phyloP scores from a whole-genome alignment of 176 grass and related monocot species.

The Triticum urartu region DNA sequence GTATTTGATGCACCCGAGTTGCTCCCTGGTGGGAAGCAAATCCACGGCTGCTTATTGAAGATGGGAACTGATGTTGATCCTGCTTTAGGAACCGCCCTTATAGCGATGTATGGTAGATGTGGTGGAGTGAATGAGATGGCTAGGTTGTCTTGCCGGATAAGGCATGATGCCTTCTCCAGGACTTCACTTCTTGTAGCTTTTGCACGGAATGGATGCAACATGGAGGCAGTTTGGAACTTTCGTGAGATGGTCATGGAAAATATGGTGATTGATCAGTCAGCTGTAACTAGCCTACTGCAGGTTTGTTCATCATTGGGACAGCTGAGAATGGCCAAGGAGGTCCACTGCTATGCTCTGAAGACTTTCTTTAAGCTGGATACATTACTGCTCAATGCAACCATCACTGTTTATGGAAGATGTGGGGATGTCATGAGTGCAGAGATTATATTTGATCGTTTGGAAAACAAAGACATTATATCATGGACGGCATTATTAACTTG shows the following conservation, averaged over 20 bases:
- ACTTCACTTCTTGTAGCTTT: constrained; percentile 55
- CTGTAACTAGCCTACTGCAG: constrained; percentile 51
- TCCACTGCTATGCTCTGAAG: constrained; percentile 61
- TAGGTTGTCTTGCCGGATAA: constrained; percentile 45
- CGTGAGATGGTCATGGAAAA: constrained; percentile 44
- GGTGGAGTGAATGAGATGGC: constrained; percentile 50
- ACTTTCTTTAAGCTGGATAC: constrained; percentile 42
- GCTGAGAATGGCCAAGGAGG: constrained; percentile 44
- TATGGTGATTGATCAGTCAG: constrained; percentile 38
- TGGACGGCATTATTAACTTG: constrained; percentile 70
- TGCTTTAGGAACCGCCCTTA: constrained; percentile 47
- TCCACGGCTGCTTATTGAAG: constrained; percentile 69
- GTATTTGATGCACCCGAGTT: constrained; percentile 38
- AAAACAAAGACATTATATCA: constrained; percentile 60
- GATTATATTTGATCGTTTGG: constrained; percentile 42
- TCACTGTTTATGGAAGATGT: constrained; percentile 70
- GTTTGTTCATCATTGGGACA: constrained; percentile 48
- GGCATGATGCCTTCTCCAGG: constrained; percentile 45
- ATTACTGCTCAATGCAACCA: constrained; percentile 53
- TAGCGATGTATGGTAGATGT: constrained; percentile 68
- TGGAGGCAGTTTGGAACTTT: constrained; percentile 48
- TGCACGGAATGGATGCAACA: constrained; percentile 48
- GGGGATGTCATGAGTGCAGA: constrained; percentile 41
- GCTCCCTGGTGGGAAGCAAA: constrained; percentile 48
- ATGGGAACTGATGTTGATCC: constrained; percentile 55